phyloP scores from a whole-genome alignment of 345 rosid genomes.

The Kandelia obovata region DNA sequence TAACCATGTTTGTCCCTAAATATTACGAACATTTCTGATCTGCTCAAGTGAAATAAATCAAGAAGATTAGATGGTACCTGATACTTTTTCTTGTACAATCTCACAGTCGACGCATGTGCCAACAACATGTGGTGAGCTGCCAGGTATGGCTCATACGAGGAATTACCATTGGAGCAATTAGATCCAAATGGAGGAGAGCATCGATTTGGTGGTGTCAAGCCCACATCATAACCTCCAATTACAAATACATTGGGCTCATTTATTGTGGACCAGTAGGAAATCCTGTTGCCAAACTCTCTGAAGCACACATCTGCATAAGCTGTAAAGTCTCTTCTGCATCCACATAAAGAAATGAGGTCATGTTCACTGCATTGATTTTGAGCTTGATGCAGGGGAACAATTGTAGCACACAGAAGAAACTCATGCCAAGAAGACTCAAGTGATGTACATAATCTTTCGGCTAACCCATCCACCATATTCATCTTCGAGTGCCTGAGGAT shows the following conservation, averaged over 20 bases:
- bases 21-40: background rate
- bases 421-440: background rate
- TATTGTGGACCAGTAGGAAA: constrained; percentile 61
- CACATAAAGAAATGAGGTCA: background rate
- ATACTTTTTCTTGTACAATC: constrained; percentile 50
- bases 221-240: constrained; percentile 32
- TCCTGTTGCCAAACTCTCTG: constrained; percentile 66
- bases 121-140: constrained; percentile 60
- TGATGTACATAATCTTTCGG: constrained; percentile 43
- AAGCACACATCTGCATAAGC: constrained; percentile 72
- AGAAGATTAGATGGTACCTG: constrained; percentile 33
- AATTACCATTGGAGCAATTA: constrained; percentile 47
- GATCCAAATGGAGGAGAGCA: constrained; percentile 35
- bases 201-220: constrained; percentile 34
- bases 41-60: background rate
- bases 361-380: background rate
- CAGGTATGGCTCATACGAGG: constrained; percentile 66
- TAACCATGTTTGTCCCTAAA: background rate
- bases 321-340: constrained; percentile 72
- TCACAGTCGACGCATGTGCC: constrained; percentile 68
- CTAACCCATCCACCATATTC: constrained; percentile 73
- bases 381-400: background rate
- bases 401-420: background rate
- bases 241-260: constrained; percentile 60
- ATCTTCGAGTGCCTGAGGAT: constrained; percentile 67